Percentiles rank a stretch among this genome's conserved stretches.
phyloP scores from a whole-genome alignment of 2,329 filamentous ascomycete genomes.

The Phyllosticta citriasiana region DNA sequence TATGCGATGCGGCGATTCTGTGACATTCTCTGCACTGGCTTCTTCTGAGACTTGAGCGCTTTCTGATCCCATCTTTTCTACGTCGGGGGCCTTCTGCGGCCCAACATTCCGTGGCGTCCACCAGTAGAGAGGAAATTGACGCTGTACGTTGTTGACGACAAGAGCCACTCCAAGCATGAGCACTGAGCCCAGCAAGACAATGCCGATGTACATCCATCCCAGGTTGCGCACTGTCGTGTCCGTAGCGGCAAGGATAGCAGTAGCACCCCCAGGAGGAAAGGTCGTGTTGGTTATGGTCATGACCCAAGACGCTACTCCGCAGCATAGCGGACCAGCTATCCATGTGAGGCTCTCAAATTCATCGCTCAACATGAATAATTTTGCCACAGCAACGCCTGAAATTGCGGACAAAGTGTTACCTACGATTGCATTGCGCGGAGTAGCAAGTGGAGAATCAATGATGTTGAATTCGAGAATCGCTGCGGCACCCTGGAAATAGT shows the following conservation, averaged over 20 bases:
- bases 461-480: slow-evolving; percentile 40
- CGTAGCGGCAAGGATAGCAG: slow-evolving; percentile 36
- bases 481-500: slow-evolving; percentile 31
- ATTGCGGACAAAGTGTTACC: slow-evolving; percentile 37
- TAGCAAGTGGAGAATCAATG: slow-evolving; percentile 36
- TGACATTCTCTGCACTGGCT: slow-evolving; percentile 13
- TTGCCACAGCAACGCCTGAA: slow-evolving; percentile 35
- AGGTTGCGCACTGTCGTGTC: slow-evolving; percentile 30
- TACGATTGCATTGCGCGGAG: slow-evolving; percentile 37
- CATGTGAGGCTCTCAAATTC: slow-evolving; percentile 31
- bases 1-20: slow-evolving; percentile 14
- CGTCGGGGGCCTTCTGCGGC: slow-evolving; percentile 11
- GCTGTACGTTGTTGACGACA: slow-evolving; percentile 36
- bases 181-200: slow-evolving; percentile 32
- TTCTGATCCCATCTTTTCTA: slow-evolving; percentile 6
- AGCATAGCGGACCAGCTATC: slow-evolving; percentile 36
- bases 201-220: slow-evolving; percentile 36
- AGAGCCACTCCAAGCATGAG: slow-evolving; percentile 35
- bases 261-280: slow-evolving; percentile 42
- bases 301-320: slow-evolving; percentile 32
- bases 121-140: slow-evolving; percentile 40
- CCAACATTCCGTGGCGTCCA: slow-evolving; percentile 35
- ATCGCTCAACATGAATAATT: slow-evolving; percentile 33
- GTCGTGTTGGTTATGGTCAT: slow-evolving; percentile 40
- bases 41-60: slow-evolving; percentile 9